Evolutionary conservation across 305 asterid genomes (phyloP), one percentile per base, ranked within the genome.

Genomic region (Fraxinus nigra): DNA sequence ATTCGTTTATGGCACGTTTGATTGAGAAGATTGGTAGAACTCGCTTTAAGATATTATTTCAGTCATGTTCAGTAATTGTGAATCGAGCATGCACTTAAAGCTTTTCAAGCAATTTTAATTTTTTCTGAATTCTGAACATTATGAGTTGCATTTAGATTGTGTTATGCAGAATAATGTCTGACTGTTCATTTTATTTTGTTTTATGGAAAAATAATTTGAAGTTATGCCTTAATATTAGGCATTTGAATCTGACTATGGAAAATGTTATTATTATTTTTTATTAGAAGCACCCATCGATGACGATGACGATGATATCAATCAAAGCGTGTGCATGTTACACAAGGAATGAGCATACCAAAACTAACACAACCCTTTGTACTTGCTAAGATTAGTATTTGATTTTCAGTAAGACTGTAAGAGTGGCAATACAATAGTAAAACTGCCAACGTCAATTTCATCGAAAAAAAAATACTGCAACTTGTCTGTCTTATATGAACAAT

Each of bases 171-270:
- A 30, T 77, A 46, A 48, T 51, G 11, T 51, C 46, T 43, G 22
- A 70, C 76, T 38, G 30, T 48, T 7, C 80, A 77, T 51, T 46
- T 76, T 30, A 76, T 80, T 74, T 54, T 80, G 79, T 56, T 35
- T 32, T 16, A 2, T 70, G 46, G 75, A 70, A 22, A 70, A 33
- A 33, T 70, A 33, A 70, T 70, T 30, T 5, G 22, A 16, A 13
- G 43, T 70, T 69, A 30, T 32, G 40, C 22, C 40, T 32, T 5
- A 4, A 63, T 63, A 8, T 61, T 20, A 7, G 69, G 72, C 61
- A 51, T 80, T 51, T 18, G 11, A 13, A 46, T 13, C 8, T 32
- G 72, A 63, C 24, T 9, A 26, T 4, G 72, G 73, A 65, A 14
- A 3, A 9, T 63, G 72, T 63, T 24, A 0, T 63, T 22, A n/a